Evolutionary conservation across 2,329 filamentous ascomycete species (phyloP), one percentile per base, ranked within the genome.

Genomic region (Ilyonectria robusta): DNA sequence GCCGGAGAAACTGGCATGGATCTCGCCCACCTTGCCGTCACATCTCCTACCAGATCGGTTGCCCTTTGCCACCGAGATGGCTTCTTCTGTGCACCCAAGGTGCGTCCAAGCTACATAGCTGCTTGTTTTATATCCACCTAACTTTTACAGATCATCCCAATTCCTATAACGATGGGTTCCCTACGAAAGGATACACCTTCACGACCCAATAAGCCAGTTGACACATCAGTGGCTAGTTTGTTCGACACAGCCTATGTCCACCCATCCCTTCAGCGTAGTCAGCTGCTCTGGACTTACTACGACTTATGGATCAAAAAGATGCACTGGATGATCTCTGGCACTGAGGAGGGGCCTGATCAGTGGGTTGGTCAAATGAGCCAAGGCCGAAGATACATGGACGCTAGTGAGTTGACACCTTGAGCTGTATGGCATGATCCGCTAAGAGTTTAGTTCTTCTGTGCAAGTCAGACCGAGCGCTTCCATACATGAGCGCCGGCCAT

Each of bases 201-300:
- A 8, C 59, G 50, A 2, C 79, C 77, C 9, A 84, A 84, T 51
- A 84, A 85, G 44, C 84, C 85, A 0, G 80, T 85, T 15, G 85
- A 87, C 67, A 80, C 82, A 3, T 81, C 82, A 1, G 78, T 83
- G 1, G 84, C 84, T 10, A 85, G 84, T 60, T 72, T 87, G 6
- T 86, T 87, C 66, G 85, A 87, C 66, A 86, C 85, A 0, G 83
- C 84, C 5, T 87, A 87, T 60, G 81, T 84, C 6, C 85, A 86
- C n/a, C 82, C 83, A 0, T 64, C 81, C 4, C 75, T 87, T 0
- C 82, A 84, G 63, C 79, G 79, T n/a, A 82, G 81, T 15, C 76
- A 70, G 1, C 66, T 84, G 3, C 78, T 83, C 6, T 87, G 85
- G 85, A 70, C 69, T 1, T 82, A 82, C 59, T 87, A 87, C 65